A percentile compares a stretch with the other conserved stretches of the same genome.
Evolutionary conservation across 352 stramenopile species (phyloP).

Genomic region (Thraustotheca clavata): DNA sequence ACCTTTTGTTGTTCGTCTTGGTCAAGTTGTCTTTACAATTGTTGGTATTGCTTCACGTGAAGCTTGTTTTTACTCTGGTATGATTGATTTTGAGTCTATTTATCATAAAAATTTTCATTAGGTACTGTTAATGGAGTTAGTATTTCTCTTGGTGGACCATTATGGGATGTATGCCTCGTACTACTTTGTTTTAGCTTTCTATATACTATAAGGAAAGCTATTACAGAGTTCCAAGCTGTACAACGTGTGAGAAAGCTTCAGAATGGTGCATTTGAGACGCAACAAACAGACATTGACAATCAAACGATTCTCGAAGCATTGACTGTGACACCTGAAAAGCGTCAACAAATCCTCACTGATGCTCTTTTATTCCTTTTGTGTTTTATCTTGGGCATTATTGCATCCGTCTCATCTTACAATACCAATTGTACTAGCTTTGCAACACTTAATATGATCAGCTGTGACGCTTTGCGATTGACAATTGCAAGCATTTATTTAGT

Average conservation of each 20-base stretch:
- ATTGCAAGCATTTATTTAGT: background rate
- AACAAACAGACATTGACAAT: background rate
- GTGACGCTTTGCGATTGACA: background rate
- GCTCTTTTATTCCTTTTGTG: background rate
- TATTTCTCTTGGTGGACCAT: background rate
- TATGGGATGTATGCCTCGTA: background rate
- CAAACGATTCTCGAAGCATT: background rate
- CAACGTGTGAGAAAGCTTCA: background rate
- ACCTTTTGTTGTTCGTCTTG: background rate
- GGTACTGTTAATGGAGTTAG: background rate
- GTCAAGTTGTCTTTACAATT: background rate
- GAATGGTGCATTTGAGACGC: background rate
- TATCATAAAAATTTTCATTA: background rate
- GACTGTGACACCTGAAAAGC: background rate
- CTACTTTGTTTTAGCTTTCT: background rate
- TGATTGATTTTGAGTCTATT: too few relatives aligned
- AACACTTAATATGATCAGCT: background rate
- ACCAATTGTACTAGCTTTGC: background rate
- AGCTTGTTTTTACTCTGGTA: background rate
- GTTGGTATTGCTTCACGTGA: background rate
- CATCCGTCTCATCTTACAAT: background rate
- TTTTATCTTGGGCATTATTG: background rate
- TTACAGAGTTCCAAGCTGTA: background rate
- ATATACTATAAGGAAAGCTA: background rate
- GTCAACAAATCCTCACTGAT: background rate